phyloP scores from a whole-genome alignment of 345 rosid genomes.

The Hevea brasiliensis region DNA sequence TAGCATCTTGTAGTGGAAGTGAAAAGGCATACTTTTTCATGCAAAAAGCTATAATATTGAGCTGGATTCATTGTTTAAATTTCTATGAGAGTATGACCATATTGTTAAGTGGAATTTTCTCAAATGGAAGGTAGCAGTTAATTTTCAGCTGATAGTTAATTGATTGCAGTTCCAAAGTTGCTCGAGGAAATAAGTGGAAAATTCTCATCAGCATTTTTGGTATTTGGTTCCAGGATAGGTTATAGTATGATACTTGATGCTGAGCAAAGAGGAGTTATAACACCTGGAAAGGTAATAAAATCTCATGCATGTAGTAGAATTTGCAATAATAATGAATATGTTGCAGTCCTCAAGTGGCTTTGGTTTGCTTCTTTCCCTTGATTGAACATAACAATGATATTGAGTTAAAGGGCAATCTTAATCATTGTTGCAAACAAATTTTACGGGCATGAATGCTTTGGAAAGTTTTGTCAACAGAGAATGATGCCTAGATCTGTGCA shows the following conservation, averaged over 20 bases:
- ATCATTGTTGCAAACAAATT: background rate
- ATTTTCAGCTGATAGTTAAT: background rate
- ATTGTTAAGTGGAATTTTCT: background rate
- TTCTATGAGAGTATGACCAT: background rate
- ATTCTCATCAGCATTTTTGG: background rate
- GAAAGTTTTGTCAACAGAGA: background rate
- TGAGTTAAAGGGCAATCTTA: background rate
- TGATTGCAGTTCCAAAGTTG: background rate
- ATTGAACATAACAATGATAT: background rate
- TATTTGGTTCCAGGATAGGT: slow-evolving; percentile 34
- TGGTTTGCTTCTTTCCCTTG: background rate
- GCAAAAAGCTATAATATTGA: background rate
- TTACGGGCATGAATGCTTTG: background rate
- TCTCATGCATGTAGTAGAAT: background rate
- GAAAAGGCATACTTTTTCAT: background rate
- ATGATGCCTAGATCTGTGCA: background rate
- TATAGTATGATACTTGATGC: slow-evolving; percentile 35
- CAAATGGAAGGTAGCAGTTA: background rate
- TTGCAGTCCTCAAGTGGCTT: no score
- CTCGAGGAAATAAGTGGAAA: background rate
- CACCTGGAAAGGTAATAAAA: slow-evolving; percentile 34
- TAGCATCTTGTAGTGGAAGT: background rate
- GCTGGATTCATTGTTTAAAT: background rate
- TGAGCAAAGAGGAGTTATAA: slow-evolving; percentile 30
- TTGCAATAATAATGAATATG: background rate